Evolutionary conservation across 129 eudicot genomes (phyloP).

Genomic region (Arctium lappa): DNA sequence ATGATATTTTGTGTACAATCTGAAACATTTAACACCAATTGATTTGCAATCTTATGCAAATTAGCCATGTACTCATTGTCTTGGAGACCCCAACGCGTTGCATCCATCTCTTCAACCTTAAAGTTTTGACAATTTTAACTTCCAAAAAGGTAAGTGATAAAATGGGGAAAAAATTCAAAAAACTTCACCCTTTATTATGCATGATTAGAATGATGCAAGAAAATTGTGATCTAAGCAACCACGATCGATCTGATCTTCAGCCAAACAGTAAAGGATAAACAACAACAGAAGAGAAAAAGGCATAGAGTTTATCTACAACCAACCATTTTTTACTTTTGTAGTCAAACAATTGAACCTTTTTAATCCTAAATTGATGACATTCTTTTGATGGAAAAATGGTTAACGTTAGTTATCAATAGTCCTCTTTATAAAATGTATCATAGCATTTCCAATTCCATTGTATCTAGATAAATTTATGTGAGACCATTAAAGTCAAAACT

Average conservation of each 20-base stretch:
- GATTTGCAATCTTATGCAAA: too few species aligned
- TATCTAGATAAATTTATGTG: background rate
- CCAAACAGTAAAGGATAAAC: background rate
- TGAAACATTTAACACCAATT: too few species aligned
- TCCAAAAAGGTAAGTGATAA: background rate
- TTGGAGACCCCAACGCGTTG: too few species aligned
- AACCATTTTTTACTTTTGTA: background rate
- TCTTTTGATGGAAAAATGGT: background rate
- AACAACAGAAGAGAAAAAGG: background rate
- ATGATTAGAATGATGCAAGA: background rate
- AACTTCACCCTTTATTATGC: background rate
- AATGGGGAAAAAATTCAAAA: background rate
- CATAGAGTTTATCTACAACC: slow-evolving; percentile 9
- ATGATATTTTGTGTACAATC: too few species aligned
- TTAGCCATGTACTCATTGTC: too few species aligned
- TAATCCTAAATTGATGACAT: background rate
- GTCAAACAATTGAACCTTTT: background rate
- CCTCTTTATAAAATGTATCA: background rate
- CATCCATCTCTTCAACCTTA: too few species aligned
- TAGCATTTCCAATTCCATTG: background rate
- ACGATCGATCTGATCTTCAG: background rate
- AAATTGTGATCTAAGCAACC: slow-evolving; percentile 3
- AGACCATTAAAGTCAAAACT: too few species aligned
- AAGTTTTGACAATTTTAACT: background rate
- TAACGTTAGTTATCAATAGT: background rate